phyloP scores from a whole-genome alignment of 1,139 yeast species.

The Protomyces macrosporus region DNA sequence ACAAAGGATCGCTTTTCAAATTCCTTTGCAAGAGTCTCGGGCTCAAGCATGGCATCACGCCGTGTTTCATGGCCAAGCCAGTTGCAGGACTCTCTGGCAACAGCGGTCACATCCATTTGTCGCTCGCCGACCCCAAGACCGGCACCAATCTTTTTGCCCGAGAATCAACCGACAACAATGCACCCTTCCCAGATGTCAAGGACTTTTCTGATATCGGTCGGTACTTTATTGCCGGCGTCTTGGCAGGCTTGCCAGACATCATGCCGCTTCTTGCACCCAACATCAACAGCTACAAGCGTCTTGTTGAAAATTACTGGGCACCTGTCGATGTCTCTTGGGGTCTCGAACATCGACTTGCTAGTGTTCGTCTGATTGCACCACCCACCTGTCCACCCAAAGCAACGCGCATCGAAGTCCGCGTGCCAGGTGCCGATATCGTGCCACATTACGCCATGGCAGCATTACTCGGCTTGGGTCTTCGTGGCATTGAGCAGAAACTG shows the following conservation, averaged over 20 bases:
- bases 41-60: constrained; percentile 37
- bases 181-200: constrained; percentile 37
- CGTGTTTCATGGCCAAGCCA: constrained; percentile 43
- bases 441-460: constrained; percentile 42
- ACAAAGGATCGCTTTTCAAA: constrained; percentile 39
- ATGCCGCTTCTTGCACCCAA: constrained; percentile 42
- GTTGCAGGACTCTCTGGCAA: constrained; percentile 41
- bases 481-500: constrained; percentile 38
- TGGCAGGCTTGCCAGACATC: constrained; percentile 39
- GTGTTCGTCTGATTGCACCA: constrained; percentile 39
- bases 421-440: constrained; percentile 42
- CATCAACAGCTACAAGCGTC: constrained; percentile 38
- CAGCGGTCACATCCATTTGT: constrained; percentile 41
- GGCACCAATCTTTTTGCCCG: constrained; percentile 39
- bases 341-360: constrained; percentile 40
- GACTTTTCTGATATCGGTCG: constrained; percentile 38
- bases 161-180: constrained; percentile 34
- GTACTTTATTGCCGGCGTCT: constrained; percentile 40
- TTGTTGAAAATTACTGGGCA: constrained; percentile 43
- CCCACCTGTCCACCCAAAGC: constrained; percentile 36
- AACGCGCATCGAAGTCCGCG: constrained; percentile 39
- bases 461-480: constrained; percentile 38
- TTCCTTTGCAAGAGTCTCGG: constrained; percentile 38
- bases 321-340: constrained; percentile 42
- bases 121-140: constrained; percentile 35